phyloP scores from a whole-genome alignment of 2,329 filamentous ascomycete species.

The Alternaria rosae region DNA sequence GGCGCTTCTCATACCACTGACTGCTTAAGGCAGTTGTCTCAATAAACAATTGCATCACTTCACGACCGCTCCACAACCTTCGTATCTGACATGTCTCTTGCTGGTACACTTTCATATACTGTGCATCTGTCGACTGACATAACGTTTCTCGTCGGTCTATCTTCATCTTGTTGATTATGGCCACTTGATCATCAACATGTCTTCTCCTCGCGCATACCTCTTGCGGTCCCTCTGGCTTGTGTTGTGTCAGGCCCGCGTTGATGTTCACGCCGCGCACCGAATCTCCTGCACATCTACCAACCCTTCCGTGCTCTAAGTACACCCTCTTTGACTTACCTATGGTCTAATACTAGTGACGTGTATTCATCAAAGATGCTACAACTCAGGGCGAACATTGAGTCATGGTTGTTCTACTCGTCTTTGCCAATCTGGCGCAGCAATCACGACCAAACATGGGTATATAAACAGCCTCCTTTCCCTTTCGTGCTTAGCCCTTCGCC shows the following conservation, averaged over 20 bases:
- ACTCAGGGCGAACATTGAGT: no score
- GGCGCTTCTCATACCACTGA: conserved; percentile 46
- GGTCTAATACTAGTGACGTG: no score
- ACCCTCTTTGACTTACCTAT: no score
- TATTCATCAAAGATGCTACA: no score
- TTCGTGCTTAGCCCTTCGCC: neutral
- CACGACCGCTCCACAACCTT: conserved; percentile 19
- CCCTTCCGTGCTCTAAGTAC: no score
- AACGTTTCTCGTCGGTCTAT: neutral
- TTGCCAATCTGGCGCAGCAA: no score
- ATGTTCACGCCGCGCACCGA: neutral
- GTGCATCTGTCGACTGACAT: neutral
- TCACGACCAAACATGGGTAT: no score
- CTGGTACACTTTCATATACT: neutral
- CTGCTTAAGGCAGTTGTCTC: conserved; percentile 47
- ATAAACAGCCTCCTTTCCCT: neutral
- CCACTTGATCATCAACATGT: neutral
- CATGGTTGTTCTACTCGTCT: no score
- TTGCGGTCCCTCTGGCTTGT: no score
- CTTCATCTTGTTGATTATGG: neutral
- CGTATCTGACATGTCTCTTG: neutral
- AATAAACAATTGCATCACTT: conserved; percentile 50
- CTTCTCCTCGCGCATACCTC: neutral
- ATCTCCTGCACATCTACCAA: neutral
- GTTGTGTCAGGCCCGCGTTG: neutral